Percentiles rank a stretch among this genome's conserved stretches.
Conservation (phyloP, 2,329 filamentous ascomycete species). For the Aphanocladium album region DNA sequence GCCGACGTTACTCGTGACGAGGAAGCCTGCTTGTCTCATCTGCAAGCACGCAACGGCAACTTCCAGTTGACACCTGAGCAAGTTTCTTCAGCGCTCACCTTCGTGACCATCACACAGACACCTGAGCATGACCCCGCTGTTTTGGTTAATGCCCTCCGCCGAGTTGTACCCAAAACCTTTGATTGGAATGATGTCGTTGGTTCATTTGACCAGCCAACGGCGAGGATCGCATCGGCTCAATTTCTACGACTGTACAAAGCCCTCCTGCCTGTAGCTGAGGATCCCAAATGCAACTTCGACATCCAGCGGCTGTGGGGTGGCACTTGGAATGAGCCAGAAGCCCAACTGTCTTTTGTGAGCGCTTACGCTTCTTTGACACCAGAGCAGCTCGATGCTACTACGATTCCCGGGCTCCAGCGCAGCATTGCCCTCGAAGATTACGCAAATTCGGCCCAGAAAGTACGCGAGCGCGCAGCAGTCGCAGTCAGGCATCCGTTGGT, state of each 20-base stretch:
- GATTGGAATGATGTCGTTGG: conserved; percentile 67
- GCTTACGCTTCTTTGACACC: conserved; percentile 75
- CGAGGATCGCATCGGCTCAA: conserved; percentile 72
- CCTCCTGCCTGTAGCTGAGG: conserved; percentile 64
- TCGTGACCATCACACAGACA: conserved; percentile 54
- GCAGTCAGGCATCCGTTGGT: conserved; percentile 83
- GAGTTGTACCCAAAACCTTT: conserved; percentile 60
- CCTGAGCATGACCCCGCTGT: conserved; percentile 47
- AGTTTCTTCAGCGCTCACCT: conserved; percentile 73
- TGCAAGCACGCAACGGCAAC: conserved; percentile 48
- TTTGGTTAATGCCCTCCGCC: conserved; percentile 57
- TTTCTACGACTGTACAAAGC: conserved; percentile 79
- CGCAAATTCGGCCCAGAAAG: conserved; percentile 41
- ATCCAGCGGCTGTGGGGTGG: conserved; percentile 90
- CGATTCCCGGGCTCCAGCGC: conserved; percentile 73
- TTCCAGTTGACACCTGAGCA: conserved; percentile 73
- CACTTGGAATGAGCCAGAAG: conserved; percentile 77
- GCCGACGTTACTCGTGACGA: conserved; percentile 69
- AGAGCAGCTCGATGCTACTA: conserved; percentile 74
- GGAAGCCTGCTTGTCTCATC: conserved; percentile 55
- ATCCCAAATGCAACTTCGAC: conserved; percentile 55
- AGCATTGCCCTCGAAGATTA: conserved; percentile 66
- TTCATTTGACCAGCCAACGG: conserved; percentile 72
- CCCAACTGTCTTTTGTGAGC: conserved; percentile 89
- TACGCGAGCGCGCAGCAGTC: conserved; percentile 48